A percentile compares a stretch with the other conserved stretches of the same genome.
Conservation (phyloP, 2,329 filamentous ascomycete species). For the Penicillium sp. region DNA sequence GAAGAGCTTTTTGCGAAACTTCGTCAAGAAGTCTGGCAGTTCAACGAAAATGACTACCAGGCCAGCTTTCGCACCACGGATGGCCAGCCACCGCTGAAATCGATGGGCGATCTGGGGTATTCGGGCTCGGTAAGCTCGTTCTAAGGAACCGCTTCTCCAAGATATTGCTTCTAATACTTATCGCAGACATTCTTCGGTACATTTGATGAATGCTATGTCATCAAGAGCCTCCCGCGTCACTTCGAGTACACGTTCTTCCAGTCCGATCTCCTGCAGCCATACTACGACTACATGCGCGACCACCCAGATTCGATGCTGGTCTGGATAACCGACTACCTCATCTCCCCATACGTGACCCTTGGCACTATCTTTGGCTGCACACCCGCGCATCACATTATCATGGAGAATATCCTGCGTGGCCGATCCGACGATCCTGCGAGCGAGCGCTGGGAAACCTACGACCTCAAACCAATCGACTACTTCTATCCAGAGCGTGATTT, state of each 20-base stretch:
- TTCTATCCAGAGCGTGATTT: slow-evolving; percentile 76
- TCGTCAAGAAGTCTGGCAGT: slow-evolving; percentile 54
- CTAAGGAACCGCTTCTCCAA: not conserved
- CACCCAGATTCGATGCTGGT: slow-evolving; percentile 65
- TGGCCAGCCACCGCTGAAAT: slow-evolving; percentile 48
- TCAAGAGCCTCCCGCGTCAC: slow-evolving; percentile 69
- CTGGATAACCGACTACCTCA: slow-evolving; percentile 70
- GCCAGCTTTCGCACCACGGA: slow-evolving; percentile 53
- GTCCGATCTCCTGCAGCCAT: slow-evolving; percentile 65
- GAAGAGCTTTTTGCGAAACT: slow-evolving; percentile 54
- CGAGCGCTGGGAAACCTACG: slow-evolving; percentile 68
- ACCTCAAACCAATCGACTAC: slow-evolving; percentile 72
- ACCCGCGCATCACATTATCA: slow-evolving; percentile 72
- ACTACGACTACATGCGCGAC: slow-evolving; percentile 63
- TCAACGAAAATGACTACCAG: slow-evolving; percentile 57
- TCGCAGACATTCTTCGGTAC: slow-evolving; percentile 69
- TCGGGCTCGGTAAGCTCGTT: slow-evolving; percentile 60
- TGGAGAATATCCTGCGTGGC: slow-evolving; percentile 73
- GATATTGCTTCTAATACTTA: not conserved
- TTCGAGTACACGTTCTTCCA: slow-evolving; percentile 73
- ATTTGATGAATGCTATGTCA: slow-evolving; percentile 63
- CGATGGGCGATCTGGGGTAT: slow-evolving; percentile 70
- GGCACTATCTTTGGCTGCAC: slow-evolving; percentile 62
- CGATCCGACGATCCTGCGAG: slow-evolving; percentile 48
- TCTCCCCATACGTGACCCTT: slow-evolving; percentile 57